Evolutionary conservation across 257 asterid genomes (phyloP), one percentile per base, ranked within the genome.

Genomic region (Lithospermum erythrorhizon): DNA sequence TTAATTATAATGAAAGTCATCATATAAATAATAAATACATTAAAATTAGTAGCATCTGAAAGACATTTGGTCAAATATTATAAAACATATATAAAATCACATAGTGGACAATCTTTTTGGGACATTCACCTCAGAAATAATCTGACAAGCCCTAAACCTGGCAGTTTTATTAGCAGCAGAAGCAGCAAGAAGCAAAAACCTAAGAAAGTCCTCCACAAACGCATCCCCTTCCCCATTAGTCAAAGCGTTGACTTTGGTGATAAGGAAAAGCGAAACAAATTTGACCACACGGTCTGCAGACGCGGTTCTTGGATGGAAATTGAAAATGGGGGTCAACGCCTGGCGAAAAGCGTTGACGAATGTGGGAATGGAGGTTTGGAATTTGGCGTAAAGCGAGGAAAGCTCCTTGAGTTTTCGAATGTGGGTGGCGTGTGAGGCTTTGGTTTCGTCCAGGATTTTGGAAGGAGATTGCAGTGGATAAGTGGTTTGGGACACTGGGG

Each of bases 71-170:
- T n/a, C n/a, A n/a, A n/a, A n/a, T n/a, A n/a, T n/a, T n/a, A n/a
- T n/a, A n/a, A n/a, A n/a, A n/a, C n/a, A n/a, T n/a, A n/a, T n/a
- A n/a, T n/a, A n/a, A n/a, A n/a, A n/a, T n/a, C n/a, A n/a, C n/a
- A n/a, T n/a, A n/a, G n/a, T 27, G 32, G 11, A 35, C 14, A 35
- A 35, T 35, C 1, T 0, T 35, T 35, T 35, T 7, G 45, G 14
- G 20, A 30, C 29, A 15, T 56, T 3, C 65, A 88, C 97, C 98
- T 91, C 98, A 51, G 96, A 91, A 65, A 84, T 75, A 30, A 88
- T 88, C 89, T 86, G 95, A 54, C 98, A 91, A 65, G 95, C 95
- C 73, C 95, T 73, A 61, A 72, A 83, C 78, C 98, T 80, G 32
- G 78, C 89, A 27, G 86, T 86, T 72, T 71, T 88, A 68, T 75